Conservation (phyloP, 1,284 basidiomycete genomes). For the Marasmius fiardii region DNA sequence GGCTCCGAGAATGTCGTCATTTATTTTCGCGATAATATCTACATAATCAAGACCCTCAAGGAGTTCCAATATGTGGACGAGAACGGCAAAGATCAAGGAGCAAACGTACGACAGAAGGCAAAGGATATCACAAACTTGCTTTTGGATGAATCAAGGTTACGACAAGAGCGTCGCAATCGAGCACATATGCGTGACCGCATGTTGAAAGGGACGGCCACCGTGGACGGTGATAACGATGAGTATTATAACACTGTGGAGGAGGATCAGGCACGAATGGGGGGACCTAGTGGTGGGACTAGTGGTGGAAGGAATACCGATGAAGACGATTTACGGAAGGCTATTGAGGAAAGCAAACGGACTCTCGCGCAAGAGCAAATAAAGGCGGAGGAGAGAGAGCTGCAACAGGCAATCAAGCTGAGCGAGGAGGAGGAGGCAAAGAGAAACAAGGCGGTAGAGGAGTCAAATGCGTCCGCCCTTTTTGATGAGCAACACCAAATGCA, state of each 20-base stretch:
- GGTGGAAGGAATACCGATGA: slow-evolving; percentile 56
- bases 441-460: slow-evolving; percentile 66
- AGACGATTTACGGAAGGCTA: slow-evolving; percentile 77
- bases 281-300: slow-evolving; percentile 28
- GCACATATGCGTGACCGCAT: slow-evolving; percentile 96
- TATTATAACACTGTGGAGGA: slow-evolving; percentile 34
- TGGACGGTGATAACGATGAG: slow-evolving; percentile 32
- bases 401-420: slow-evolving; percentile 77
- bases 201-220: slow-evolving; percentile 56
- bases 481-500: slow-evolving; percentile 81
- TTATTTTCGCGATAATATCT: slow-evolving; percentile 97
- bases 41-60: slow-evolving; percentile 98
- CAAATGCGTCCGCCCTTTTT: slow-evolving; percentile 77
- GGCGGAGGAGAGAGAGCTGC: slow-evolving; percentile 77
- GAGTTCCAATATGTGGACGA: slow-evolving; percentile 99
- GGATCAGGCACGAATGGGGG: slow-evolving; percentile 50
- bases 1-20: slow-evolving; percentile 98
- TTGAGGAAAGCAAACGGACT: slow-evolving; percentile 83
- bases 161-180: slow-evolving; percentile 81
- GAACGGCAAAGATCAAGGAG: slow-evolving; percentile 94
- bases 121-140: slow-evolving; percentile 98
- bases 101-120: slow-evolving; percentile 98
- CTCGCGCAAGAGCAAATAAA: slow-evolving; percentile 72
- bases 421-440: slow-evolving; percentile 84
- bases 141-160: slow-evolving; percentile 84